These are phyloP conservation scores for Fusarium penzigii DNA, from an alignment of 2,329 filamentous ascomycete species.

Conservation along the genomic window DNA sequence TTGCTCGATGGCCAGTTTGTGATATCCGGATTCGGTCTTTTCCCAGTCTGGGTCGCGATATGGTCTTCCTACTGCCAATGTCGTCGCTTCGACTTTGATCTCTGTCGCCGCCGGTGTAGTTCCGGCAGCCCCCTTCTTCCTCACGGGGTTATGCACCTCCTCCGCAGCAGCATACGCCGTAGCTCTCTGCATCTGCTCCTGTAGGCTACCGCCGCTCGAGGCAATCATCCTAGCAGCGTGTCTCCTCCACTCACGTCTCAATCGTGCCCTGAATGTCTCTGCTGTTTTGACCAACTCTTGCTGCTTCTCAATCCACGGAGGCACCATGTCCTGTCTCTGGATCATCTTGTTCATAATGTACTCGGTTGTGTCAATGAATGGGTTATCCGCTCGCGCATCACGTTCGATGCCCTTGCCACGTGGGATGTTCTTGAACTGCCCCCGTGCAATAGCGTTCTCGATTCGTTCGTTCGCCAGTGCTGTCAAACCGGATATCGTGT, in stretches of 20 bases:
- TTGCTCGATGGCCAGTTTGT: constrained; percentile 72
- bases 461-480: constrained; percentile 89
- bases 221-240: constrained; percentile 80
- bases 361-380: constrained; percentile 94
- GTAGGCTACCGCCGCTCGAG: constrained; percentile 71
- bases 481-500: constrained; percentile 74
- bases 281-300: constrained; percentile 77
- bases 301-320: constrained; percentile 98
- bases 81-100: constrained; percentile 37
- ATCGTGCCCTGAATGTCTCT: constrained; percentile 68
- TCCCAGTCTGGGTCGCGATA: constrained; percentile 83
- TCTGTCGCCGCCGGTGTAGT: constrained; percentile 45
- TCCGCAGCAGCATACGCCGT: constrained; percentile 77
- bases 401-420: constrained; percentile 77
- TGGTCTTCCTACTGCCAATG: constrained; percentile 42
- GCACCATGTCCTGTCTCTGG: constrained; percentile 90
- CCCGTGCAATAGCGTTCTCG: constrained; percentile 88
- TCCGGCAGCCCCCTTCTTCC: constrained; percentile 44
- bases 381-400: constrained; percentile 80
- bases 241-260: constrained; percentile 81
- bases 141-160: constrained; percentile 58
- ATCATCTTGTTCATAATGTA: constrained; percentile 99
- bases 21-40: constrained; percentile 70
- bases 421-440: constrained; percentile 83
- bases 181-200: constrained; percentile 72